These are phyloP conservation scores for Rhizopogon roseolus DNA, from an alignment of 768 basidiomycete genomes.

Conservation along the genomic window DNA sequence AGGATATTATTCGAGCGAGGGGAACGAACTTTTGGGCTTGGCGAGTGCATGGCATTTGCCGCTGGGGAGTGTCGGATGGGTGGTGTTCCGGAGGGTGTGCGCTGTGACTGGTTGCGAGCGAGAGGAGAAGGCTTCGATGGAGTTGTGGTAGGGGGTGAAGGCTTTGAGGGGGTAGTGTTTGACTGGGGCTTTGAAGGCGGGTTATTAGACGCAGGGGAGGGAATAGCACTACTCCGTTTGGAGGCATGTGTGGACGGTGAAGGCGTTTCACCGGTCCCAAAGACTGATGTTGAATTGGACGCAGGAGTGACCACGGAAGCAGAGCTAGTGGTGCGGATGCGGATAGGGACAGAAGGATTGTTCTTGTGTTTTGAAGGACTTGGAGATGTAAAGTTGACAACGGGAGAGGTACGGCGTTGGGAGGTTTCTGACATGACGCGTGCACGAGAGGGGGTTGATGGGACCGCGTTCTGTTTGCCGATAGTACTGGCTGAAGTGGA, in stretches of 20 bases:
- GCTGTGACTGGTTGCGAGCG: slow-evolving; percentile 8
- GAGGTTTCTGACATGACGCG: slow-evolving; percentile 41
- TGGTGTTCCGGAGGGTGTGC: too few species aligned
- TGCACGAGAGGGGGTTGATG: slow-evolving; percentile 33
- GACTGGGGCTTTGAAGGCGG: slow-evolving; percentile 18
- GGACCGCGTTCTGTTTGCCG: slow-evolving; percentile 11
- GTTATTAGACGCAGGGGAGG: slow-evolving; percentile 35
- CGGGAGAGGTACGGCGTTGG: slow-evolving; percentile 22
- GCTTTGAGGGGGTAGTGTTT: slow-evolving; percentile 18
- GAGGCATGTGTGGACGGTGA: background rate
- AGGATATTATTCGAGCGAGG: background rate
- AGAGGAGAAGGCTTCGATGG: slow-evolving; percentile 15
- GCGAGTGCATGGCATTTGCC: background rate
- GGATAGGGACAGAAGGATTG: background rate
- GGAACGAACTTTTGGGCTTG: background rate
- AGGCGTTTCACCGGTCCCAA: background rate
- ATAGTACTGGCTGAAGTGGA: slow-evolving; percentile 11
- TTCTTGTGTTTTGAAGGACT: slow-evolving; percentile 29
- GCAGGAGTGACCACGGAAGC: background rate
- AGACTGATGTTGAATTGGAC: background rate
- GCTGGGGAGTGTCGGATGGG: slow-evolving; percentile 13
- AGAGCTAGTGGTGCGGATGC: background rate
- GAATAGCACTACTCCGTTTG: slow-evolving; percentile 22
- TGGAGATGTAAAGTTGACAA: slow-evolving; percentile 36
- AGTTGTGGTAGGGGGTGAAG: slow-evolving; percentile 14